A percentile compares a stretch with the other conserved stretches of the same genome.
These are phyloP conservation scores for Solanum tarijense DNA, from an alignment of 257 asterid species.

Conservation along the genomic window DNA sequence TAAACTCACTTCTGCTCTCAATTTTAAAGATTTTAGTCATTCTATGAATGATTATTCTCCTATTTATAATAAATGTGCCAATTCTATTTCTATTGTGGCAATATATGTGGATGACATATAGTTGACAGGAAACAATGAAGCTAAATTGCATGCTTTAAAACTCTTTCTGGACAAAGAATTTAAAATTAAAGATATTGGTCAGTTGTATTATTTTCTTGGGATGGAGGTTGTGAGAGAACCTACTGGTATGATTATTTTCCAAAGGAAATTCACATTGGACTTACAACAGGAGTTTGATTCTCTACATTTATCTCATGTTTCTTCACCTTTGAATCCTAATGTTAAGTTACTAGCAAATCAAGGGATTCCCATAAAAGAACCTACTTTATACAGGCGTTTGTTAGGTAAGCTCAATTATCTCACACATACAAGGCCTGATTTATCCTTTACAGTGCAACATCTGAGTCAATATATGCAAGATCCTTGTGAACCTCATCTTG, in stretches of 20 bases:
- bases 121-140: neutral
- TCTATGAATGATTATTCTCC: neutral
- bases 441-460: neutral
- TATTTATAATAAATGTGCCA: neutral
- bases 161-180: neutral
- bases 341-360: neutral
- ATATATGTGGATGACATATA: neutral
- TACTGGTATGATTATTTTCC: neutral
- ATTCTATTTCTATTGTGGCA: neutral
- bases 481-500: neutral
- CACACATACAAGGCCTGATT: neutral
- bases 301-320: neutral
- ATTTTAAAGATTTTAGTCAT: neutral
- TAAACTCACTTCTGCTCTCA: neutral
- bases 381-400: neutral
- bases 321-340: neutral
- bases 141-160: neutral
- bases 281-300: neutral
- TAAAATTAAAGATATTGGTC: neutral
- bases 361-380: neutral
- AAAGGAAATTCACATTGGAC: neutral
- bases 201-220: neutral
- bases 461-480: neutral
- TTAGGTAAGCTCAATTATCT: neutral
- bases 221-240: neutral